Evolutionary conservation across 441 rosid species (phyloP).

Genomic region (Cnidoscolus chayamansa): DNA sequence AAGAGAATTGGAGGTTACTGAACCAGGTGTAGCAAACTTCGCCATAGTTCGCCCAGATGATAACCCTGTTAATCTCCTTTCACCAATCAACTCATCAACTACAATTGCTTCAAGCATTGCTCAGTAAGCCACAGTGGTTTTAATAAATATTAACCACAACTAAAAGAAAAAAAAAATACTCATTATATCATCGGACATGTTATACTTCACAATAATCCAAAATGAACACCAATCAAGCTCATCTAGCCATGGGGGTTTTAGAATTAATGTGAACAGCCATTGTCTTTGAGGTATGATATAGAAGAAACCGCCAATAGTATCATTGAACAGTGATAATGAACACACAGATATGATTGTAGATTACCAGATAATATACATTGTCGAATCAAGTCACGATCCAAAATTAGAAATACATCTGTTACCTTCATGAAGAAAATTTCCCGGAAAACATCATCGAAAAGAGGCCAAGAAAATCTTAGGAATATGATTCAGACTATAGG

Average conservation of each 20-base stretch:
- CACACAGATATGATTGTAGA: too few species aligned
- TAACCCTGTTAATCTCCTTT: slow-evolving; percentile 10
- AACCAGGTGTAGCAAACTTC: slow-evolving; percentile 59
- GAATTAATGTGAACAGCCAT: not conserved
- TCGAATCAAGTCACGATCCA: too few species aligned
- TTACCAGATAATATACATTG: not conserved
- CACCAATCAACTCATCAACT: slow-evolving; percentile 19
- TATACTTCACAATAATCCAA: too few species aligned
- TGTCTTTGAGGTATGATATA: not conserved
- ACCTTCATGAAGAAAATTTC: slow-evolving; percentile 5
- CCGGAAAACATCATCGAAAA: not conserved
- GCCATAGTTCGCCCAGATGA: slow-evolving; percentile 32
- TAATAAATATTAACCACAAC: not conserved
- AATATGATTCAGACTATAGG: not conserved
- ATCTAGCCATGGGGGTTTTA: not conserved
- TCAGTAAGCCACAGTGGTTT: not conserved
- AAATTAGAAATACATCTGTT: not conserved
- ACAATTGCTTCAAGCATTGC: not conserved
- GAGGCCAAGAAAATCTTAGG: not conserved
- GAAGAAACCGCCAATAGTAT: not conserved
- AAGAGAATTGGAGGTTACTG: slow-evolving; percentile 39
- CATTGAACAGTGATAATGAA: too few species aligned
- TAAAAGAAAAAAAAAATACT: too few species aligned
- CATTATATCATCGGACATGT: too few species aligned
- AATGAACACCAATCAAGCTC: not conserved